A percentile compares a stretch with the other conserved stretches of the same genome.
phyloP scores from a whole-genome alignment of 1,139 yeast genomes.

The Geotrichum reessii region DNA sequence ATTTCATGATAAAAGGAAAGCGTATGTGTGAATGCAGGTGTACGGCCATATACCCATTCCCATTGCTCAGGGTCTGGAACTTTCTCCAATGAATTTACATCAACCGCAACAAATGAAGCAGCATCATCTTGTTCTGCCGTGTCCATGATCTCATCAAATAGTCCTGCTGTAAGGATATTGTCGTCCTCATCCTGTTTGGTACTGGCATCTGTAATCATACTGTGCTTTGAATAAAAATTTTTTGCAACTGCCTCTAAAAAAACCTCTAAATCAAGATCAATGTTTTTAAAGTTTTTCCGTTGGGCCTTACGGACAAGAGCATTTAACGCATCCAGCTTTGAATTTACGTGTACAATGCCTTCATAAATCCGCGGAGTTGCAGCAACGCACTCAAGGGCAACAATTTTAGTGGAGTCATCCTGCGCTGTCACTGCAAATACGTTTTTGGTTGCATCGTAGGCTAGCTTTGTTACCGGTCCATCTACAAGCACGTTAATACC shows the following conservation, averaged over 20 bases:
- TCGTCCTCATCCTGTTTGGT: not conserved
- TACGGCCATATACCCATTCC: slow-evolving; percentile 68
- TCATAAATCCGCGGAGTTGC: slow-evolving; percentile 84
- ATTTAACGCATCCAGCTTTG: slow-evolving; percentile 54
- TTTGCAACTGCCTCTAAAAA: slow-evolving; percentile 45
- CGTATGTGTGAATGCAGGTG: slow-evolving; percentile 58
- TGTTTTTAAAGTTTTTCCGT: slow-evolving; percentile 49
- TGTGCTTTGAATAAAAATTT: slow-evolving; percentile 30
- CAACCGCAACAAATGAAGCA: slow-evolving; percentile 43
- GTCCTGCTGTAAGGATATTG: slow-evolving; percentile 12
- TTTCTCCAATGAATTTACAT: slow-evolving; percentile 42
- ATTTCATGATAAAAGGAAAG: slow-evolving; percentile 25
- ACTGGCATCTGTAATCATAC: not conserved
- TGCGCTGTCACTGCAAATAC: slow-evolving; percentile 43
- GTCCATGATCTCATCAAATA: not conserved
- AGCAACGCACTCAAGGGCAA: slow-evolving; percentile 83
- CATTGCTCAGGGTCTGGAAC: slow-evolving; percentile 37
- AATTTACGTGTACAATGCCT: slow-evolving; percentile 82
- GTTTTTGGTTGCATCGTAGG: slow-evolving; percentile 53
- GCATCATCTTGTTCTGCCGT: slow-evolving; percentile 23
- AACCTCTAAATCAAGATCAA: slow-evolving; percentile 42
- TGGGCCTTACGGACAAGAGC: slow-evolving; percentile 48
- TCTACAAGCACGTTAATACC: slow-evolving; percentile 11
- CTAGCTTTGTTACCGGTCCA: slow-evolving; percentile 37
- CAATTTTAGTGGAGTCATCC: slow-evolving; percentile 60